Percentiles rank a stretch among this genome's conserved stretches.
Conservation (phyloP, 108 stramenopile species). For the Skeletonema potamos region DNA sequence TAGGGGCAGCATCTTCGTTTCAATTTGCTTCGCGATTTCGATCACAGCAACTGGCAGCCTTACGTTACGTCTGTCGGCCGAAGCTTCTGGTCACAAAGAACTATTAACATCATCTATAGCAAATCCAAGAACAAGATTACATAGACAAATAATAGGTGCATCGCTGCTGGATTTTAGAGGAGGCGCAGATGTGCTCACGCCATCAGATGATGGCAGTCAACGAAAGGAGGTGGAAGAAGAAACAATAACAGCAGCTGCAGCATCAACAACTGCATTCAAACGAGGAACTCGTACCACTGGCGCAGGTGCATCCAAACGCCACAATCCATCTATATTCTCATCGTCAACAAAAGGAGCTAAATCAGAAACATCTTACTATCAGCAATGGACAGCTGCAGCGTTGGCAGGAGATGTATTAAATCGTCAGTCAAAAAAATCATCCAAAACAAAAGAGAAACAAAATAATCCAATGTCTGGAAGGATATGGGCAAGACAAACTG, state of each 20-base stretch:
- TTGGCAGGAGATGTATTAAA: conserved; percentile 21
- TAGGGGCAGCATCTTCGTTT: background rate
- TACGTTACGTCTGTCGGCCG: background rate
- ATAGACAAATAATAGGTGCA: background rate
- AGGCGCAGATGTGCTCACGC: background rate
- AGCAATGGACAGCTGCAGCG: conserved; percentile 16
- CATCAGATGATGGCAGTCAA: too few relatives aligned
- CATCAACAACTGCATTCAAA: conserved; percentile 1
- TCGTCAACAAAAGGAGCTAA: too few relatives aligned
- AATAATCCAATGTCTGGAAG: conserved; percentile 29
- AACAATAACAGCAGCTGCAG: background rate
- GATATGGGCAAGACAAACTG: conserved; percentile 12
- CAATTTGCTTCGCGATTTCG: background rate
- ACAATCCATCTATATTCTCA: conserved; percentile 29
- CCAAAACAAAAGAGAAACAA: background rate
- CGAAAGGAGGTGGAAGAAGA: background rate
- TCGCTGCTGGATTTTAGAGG: background rate
- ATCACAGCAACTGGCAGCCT: background rate
- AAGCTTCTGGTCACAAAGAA: background rate
- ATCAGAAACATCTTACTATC: background rate
- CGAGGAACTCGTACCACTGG: conserved; percentile 33
- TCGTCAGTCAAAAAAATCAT: background rate
- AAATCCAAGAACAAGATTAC: background rate
- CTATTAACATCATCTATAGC: background rate
- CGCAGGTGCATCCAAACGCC: conserved; percentile 32